Evolutionary conservation across 768 basidiomycete species (phyloP), one percentile per base, ranked within the genome.

Genomic region (Lactarius sanguifluus): DNA sequence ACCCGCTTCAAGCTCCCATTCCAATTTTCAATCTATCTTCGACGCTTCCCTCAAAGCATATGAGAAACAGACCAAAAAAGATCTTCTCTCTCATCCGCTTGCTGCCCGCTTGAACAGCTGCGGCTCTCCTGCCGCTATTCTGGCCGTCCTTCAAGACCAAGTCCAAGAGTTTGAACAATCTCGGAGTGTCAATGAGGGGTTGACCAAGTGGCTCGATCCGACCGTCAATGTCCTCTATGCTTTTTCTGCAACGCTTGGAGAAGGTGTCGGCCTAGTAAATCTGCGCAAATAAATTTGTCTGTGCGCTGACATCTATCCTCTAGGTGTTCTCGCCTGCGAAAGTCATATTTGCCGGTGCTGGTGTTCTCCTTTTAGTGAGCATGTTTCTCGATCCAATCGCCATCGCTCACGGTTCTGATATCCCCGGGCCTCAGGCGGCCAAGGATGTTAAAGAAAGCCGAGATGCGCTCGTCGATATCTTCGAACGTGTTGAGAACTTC

Each of bases 151-250:
- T 50, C 47, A 50, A 5, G 47, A 23, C 12, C 47, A 23, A 50
- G 47, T 50, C 10, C 47, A 23, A 5, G 47, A 23, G 10, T 50
- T 50, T 13, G n/a, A 50, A 23, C 47, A 50, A 50, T 50, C 47
- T 4, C 8, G 45, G 45, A 47, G 45, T 5, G 10, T 50, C 12
- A 12, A 50, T 50, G 4, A 50, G 12, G 5, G 47, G 47, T 50
- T 50, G 47, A 50, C 47, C 12, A 50, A 50, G n/a, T 50, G 47
- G 47, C 23, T 50, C 10, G 47, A 50, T 50, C 47, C 47, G 47
- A 50, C 47, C 2, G 12, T 50, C 47, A 50, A 23, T 12, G 47
- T 50, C 23, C 10, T 50, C 12, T 23, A 23, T 5, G 47, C 47
- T 0, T 23, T 50, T 13, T 50, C 47, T 13, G 43, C 43, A 0